phyloP scores from a whole-genome alignment of 768 basidiomycete species.

The Xerocomellus intermedius region DNA sequence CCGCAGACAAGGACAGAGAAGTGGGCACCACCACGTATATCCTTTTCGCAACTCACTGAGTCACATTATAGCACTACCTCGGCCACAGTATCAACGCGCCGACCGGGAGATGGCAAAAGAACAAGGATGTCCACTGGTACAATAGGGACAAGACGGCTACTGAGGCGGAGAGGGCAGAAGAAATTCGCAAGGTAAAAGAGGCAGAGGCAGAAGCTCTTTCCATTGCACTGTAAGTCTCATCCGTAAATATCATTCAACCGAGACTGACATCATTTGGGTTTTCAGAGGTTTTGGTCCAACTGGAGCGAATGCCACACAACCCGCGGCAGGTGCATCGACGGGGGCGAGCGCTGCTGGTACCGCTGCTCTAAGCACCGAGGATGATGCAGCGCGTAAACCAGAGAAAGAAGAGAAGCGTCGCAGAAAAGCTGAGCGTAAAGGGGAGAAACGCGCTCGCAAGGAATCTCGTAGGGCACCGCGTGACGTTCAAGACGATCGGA shows the following conservation, averaged over 20 bases:
- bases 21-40: slow-evolving; percentile 37
- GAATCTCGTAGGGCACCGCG: slow-evolving; percentile 44
- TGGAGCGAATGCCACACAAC: slow-evolving; percentile 33
- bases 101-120: slow-evolving; percentile 95
- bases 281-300: slow-evolving; percentile 71
- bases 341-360: slow-evolving; percentile 14
- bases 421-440: slow-evolving; percentile 55
- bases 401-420: slow-evolving; percentile 51
- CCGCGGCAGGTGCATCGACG: slow-evolving; percentile 18
- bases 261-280: slow-evolving; percentile 12
- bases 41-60: neutral
- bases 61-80: slow-evolving; percentile 72
- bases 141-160: slow-evolving; percentile 52
- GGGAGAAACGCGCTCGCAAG: slow-evolving; percentile 56
- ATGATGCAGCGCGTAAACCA: slow-evolving; percentile 31
- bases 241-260: neutral
- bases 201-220: slow-evolving; percentile 86
- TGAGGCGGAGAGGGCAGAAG: slow-evolving; percentile 57
- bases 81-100: slow-evolving; percentile 95
- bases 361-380: slow-evolving; percentile 22
- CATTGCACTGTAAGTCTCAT: slow-evolving; percentile 64
- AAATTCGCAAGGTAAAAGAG: slow-evolving; percentile 81
- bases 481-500: slow-evolving; percentile 29
- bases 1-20: slow-evolving; percentile 91
- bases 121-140: slow-evolving; percentile 97